Conservation (phyloP, 352 stramenopile species). For the Pythium utonaiense region DNA sequence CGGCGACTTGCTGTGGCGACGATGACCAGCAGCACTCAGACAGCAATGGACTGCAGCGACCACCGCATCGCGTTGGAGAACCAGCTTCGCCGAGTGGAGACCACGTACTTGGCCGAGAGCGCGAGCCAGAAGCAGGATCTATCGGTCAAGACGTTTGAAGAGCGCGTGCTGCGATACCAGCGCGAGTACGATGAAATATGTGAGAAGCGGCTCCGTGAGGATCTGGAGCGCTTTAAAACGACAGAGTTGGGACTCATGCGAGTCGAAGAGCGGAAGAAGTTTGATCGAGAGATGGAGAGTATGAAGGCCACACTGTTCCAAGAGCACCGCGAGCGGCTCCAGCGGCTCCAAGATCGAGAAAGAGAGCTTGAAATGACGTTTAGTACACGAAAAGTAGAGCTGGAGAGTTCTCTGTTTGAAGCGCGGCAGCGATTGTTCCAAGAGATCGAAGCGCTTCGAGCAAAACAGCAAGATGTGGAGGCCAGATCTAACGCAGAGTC, state of each 20-base stretch:
- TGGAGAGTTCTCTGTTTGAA: constrained; percentile 66
- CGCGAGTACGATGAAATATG: constrained; percentile 60
- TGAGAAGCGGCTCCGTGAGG: constrained; percentile 46
- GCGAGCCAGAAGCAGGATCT: constrained; percentile 35
- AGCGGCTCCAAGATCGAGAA: constrained; percentile 49
- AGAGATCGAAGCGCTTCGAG: constrained; percentile 56
- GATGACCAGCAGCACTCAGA: constrained; percentile 43
- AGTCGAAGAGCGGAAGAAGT: constrained; percentile 55
- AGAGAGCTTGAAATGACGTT: constrained; percentile 61
- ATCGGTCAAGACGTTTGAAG: constrained; percentile 40
- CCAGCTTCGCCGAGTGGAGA: constrained; percentile 65
- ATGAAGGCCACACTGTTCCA: constrained; percentile 39
- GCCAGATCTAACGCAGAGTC: constrained; percentile 43
- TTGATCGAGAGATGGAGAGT: constrained; percentile 44
- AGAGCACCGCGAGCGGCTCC: constrained; percentile 45
- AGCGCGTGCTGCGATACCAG: constrained; percentile 65
- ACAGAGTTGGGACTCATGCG: constrained; percentile 53
- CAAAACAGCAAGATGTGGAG: constrained; percentile 51
- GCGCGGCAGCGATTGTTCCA: constrained; percentile 60
- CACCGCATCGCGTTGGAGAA: constrained; percentile 54
- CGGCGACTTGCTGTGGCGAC: constrained; percentile 31
- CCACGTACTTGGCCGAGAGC: constrained; percentile 42
- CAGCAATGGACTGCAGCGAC: constrained; percentile 59
- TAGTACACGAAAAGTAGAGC: constrained; percentile 38
- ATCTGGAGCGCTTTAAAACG: constrained; percentile 51